Evolutionary conservation across 257 asterid species (phyloP), one percentile per base, ranked within the genome.

Genomic region (Salvia rosmarinus): DNA sequence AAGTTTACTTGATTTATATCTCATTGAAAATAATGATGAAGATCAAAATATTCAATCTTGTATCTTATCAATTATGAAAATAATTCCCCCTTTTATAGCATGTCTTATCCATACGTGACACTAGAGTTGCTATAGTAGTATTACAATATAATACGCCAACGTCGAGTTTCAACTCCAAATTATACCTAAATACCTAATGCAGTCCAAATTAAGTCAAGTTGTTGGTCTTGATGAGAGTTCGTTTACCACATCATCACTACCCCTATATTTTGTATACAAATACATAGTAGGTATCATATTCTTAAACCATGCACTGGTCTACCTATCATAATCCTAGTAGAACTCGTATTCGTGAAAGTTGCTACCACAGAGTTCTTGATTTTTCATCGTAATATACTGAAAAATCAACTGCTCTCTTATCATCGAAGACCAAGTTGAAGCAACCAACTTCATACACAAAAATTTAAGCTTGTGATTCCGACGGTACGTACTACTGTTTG

Each of bases 211-310:
- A 25, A 75, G 74, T 67, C 70, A 58, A 46, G 30, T 9, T 74
- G 16, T 6, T 30, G 49, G 42, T 56, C 43, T 46, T 65, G 32
- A 14, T 14, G 37, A 46, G 68, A 44, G 23, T 74, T 74, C 54
- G 74, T 46, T 64, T 66, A 74, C 78, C 78, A 65, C 39, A 54
- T n/a, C 67, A 51, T 59, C 32, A 64, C 43, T 25, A 25, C 57
- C 19, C 13, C 42, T n/a, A 9, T 9, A 37, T 34, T 14, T 43
- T 19, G 16, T 51, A 52, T 61, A 5, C 12, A 0, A 13, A 47
- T n/a, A 47, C n/a, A 43, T 43, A 43, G 4, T 12, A 12, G 5
- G 49, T 43, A 12, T 25, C 30, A 25, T 25, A 25, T 25, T 25
- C 30, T 25, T 25, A 25, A 25, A 25, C 30, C 30, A 25, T 25